Evolutionary conservation across 345 rosid genomes (phyloP).

Genomic region (Salix caprea): DNA sequence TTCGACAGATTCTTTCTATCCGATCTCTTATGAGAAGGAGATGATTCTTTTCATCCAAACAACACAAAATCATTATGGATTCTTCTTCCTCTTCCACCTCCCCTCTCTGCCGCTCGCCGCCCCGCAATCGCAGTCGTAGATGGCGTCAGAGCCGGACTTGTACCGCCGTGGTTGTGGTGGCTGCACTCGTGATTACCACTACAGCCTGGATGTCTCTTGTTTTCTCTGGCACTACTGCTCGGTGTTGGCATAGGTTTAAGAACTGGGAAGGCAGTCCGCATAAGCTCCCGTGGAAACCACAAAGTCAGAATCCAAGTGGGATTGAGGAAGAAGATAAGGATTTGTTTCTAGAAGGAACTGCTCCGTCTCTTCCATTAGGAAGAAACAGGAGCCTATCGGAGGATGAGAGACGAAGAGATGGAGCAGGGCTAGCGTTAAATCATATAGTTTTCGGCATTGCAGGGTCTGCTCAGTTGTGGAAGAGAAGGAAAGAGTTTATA

Average conservation of each 20-base stretch:
- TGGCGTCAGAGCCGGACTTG: slow-evolving; percentile 49
- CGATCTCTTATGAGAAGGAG: neutral
- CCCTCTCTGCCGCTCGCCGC: neutral
- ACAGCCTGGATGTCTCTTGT: slow-evolving; percentile 83
- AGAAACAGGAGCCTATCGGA: slow-evolving; percentile 44
- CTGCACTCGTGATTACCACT: slow-evolving; percentile 60
- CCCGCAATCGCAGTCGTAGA: slow-evolving; percentile 38
- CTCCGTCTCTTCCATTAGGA: neutral
- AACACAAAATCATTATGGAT: neutral
- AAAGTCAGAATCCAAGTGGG: neutral
- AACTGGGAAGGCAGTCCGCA: slow-evolving; percentile 47
- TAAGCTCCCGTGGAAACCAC: slow-evolving; percentile 10
- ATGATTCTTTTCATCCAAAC: neutral
- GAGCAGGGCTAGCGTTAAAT: slow-evolving; percentile 27
- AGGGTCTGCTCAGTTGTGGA: slow-evolving; percentile 79
- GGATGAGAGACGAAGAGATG: neutral
- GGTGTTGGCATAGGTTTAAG: slow-evolving; percentile 47
- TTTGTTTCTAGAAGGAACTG: neutral
- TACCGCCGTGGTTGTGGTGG: slow-evolving; percentile 47
- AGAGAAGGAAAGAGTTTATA: slow-evolving; percentile 67
- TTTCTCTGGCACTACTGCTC: slow-evolving; percentile 57
- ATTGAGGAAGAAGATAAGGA: slow-evolving; percentile 3
- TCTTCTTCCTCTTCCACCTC: slow-evolving; percentile 1
- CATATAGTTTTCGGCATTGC: slow-evolving; percentile 91
- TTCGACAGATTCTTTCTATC: neutral